These are phyloP conservation scores for Astrothelium macrocarpum DNA, from an alignment of 495 filamentous ascomycete species.

Conservation along the genomic window DNA sequence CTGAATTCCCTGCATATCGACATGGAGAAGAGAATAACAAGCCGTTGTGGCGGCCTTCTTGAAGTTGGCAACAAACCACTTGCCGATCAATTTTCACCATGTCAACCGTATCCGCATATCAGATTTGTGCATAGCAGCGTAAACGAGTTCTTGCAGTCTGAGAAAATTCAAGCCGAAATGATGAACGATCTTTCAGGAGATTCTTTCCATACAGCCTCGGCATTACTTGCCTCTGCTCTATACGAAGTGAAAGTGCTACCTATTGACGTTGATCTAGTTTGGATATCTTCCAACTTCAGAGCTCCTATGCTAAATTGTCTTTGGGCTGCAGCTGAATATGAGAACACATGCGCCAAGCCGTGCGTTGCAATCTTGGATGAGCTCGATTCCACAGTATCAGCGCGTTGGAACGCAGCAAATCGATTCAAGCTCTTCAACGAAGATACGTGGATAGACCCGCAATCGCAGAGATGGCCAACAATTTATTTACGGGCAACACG, in stretches of 20 bases:
- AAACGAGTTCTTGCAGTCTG: neutral
- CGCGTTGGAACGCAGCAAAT: neutral
- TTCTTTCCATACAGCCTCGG: neutral
- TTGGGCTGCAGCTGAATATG: neutral
- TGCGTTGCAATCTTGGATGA: neutral
- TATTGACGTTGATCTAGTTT: neutral
- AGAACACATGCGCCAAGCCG: neutral
- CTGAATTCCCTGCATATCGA: neutral
- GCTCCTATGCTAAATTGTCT: neutral
- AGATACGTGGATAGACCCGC: neutral
- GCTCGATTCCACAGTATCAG: neutral
- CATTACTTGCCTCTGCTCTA: neutral
- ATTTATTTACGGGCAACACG: too few relatives aligned
- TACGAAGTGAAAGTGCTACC: neutral
- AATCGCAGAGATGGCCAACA: neutral
- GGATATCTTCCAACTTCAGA: neutral
- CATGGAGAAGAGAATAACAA: neutral
- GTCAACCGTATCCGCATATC: neutral
- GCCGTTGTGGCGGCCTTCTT: neutral
- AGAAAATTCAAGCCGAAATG: neutral
- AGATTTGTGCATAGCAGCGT: neutral
- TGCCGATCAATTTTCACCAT: neutral
- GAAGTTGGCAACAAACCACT: neutral
- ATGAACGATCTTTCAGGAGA: neutral
- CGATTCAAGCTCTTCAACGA: neutral